Conservation (phyloP, 495 filamentous ascomycete species). For the Annulohypoxylon nitens region DNA sequence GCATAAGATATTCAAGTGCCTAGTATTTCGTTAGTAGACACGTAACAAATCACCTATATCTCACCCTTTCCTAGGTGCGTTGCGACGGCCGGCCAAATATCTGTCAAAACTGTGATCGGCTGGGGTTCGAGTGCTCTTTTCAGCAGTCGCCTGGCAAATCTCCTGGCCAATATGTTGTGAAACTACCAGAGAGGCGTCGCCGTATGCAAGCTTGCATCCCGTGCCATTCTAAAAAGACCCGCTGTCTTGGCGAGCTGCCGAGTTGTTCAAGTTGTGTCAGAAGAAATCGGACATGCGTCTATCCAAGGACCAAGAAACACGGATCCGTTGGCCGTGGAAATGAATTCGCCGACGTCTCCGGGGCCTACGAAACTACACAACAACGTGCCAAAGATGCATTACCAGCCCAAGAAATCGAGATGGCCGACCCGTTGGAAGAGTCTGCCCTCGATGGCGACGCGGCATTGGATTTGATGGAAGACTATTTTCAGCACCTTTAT, state of each 20-base stretch:
- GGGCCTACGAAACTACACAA: background rate
- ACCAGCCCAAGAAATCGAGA: slow-evolving; percentile 24
- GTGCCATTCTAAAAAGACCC: slow-evolving; percentile 49
- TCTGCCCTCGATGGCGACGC: slow-evolving; percentile 23
- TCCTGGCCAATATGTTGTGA: slow-evolving; percentile 41
- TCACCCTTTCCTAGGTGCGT: slow-evolving; percentile 32
- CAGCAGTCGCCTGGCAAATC: slow-evolving; percentile 39
- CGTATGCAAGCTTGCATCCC: slow-evolving; percentile 49
- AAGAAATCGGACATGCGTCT: slow-evolving; percentile 40
- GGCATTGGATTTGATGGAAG: slow-evolving; percentile 39
- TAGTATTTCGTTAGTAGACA: no score
- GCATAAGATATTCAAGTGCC: background rate
- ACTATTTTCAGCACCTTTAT: slow-evolving; percentile 49
- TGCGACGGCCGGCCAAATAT: slow-evolving; percentile 45
- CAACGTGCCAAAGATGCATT: slow-evolving; percentile 9
- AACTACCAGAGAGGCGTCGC: slow-evolving; percentile 44
- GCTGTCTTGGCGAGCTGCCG: slow-evolving; percentile 46
- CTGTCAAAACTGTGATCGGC: slow-evolving; percentile 48
- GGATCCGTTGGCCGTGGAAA: background rate
- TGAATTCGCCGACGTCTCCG: background rate
- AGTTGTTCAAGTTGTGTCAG: slow-evolving; percentile 46
- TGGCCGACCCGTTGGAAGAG: slow-evolving; percentile 14
- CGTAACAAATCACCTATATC: background rate
- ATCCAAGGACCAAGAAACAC: slow-evolving; percentile 30
- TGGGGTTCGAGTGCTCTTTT: slow-evolving; percentile 50